Evolutionary conservation across 2,329 filamentous ascomycete species (phyloP).

Genomic region (Botrytis medusae): DNA sequence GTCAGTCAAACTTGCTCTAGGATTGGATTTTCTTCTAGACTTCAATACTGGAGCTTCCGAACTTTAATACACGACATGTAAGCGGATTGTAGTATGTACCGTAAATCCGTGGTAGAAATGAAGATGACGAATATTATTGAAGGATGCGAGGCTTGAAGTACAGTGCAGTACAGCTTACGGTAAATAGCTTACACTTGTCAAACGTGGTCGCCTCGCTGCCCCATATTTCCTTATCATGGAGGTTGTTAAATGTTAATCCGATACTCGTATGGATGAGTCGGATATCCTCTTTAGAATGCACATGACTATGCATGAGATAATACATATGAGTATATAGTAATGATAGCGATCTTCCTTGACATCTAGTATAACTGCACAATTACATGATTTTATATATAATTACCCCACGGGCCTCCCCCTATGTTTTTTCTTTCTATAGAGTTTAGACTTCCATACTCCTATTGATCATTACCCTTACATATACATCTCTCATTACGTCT

Average conservation of each 20-base stretch:
- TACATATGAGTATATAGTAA: not conserved
- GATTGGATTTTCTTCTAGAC: not conserved
- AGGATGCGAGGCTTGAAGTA: not conserved
- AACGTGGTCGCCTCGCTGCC: not conserved
- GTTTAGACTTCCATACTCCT: not conserved
- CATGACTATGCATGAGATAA: not conserved
- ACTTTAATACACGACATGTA: not conserved
- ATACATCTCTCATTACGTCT: not conserved
- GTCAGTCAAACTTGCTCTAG: accelerated
- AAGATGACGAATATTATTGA: not conserved
- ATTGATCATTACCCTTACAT: not conserved
- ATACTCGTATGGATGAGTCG: not conserved
- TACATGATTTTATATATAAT: not conserved
- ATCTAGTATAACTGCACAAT: not conserved
- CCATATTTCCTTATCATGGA: not conserved
- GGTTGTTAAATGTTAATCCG: not conserved
- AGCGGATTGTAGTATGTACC: not conserved
- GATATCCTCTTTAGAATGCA: not conserved
- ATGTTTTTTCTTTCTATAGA: not conserved
- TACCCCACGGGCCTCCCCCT: not conserved
- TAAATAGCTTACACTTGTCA: not conserved
- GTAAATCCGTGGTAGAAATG: not conserved
- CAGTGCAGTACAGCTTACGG: not conserved
- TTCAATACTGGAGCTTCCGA: not conserved
- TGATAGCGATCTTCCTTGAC: not conserved